phyloP scores from a whole-genome alignment of 2,329 filamentous ascomycete genomes.

The Thermoascus crustaceus region DNA sequence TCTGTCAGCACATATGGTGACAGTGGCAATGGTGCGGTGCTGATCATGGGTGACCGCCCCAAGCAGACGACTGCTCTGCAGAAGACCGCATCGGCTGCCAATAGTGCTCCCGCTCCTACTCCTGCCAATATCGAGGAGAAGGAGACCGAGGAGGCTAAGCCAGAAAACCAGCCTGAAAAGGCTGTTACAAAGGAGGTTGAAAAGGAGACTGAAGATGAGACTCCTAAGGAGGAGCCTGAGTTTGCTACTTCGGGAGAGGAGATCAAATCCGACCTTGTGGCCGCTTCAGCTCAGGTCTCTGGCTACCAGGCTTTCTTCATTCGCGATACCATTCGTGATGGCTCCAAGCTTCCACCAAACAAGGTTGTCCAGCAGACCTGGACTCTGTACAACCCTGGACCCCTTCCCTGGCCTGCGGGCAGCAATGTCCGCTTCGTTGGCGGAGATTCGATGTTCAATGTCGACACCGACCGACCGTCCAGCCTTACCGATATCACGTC shows the following conservation, averaged over 20 bases:
- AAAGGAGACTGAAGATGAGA: constrained; percentile 13
- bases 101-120: constrained; percentile 46
- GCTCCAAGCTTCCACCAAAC: constrained; percentile 61
- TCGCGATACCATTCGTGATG: constrained; percentile 70
- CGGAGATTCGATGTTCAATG: constrained; percentile 91
- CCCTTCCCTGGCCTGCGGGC: constrained; percentile 72
- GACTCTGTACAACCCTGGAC: constrained; percentile 80
- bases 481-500: constrained; percentile 66
- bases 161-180: constrained; percentile 20
- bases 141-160: no score
- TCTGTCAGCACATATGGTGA: constrained; percentile 79
- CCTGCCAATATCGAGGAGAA: constrained; percentile 23
- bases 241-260: constrained; percentile 11
- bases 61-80: no score
- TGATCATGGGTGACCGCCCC: constrained; percentile 62
- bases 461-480: constrained; percentile 72
- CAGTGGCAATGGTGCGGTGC: constrained; percentile 59
- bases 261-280: constrained; percentile 9
- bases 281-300: constrained; percentile 25
- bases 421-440: constrained; percentile 87
- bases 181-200: constrained; percentile 6
- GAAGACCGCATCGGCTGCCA: constrained; percentile 37
- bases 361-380: constrained; percentile 81
- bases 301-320: constrained; percentile 60
- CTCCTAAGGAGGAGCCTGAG: constrained; percentile 2